These are phyloP conservation scores for Ganoderma meredithae DNA, from an alignment of 1,284 basidiomycete species.

Conservation along the genomic window DNA sequence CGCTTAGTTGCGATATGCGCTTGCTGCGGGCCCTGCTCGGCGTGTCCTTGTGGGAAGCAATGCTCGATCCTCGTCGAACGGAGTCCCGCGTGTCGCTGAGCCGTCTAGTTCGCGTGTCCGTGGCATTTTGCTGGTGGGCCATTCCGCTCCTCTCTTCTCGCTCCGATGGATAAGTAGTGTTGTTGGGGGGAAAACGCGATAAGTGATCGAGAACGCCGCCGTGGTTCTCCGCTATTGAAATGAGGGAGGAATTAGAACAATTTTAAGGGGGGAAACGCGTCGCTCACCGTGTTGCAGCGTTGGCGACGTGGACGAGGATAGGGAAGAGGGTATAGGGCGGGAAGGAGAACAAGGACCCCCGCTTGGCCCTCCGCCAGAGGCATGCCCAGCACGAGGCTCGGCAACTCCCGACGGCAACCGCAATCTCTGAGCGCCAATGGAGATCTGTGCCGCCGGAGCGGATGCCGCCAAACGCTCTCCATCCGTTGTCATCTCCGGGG, in stretches of 20 bases:
- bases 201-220: conserved; percentile 33
- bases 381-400: conserved; percentile 36
- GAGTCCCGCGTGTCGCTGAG: conserved; percentile 30
- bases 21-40: conserved; percentile 32
- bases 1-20: conserved; percentile 31
- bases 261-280: not conserved
- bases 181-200: conserved; percentile 28
- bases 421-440: conserved; percentile 6
- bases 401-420: conserved; percentile 30
- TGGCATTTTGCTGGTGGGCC: conserved; percentile 34
- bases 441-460: not conserved
- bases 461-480: conserved; percentile 1
- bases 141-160: conserved; percentile 36
- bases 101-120: conserved; percentile 33
- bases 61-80: conserved; percentile 26
- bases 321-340: conserved; percentile 35
- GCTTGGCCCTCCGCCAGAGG: conserved; percentile 25
- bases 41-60: conserved; percentile 27
- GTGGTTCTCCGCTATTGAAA: conserved; percentile 30
- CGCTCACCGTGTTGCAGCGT: conserved; percentile 34
- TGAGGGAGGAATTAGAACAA: not conserved
- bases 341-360: conserved; percentile 38
- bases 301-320: conserved; percentile 29
- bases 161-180: conserved; percentile 18
- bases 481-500: not conserved